Percentiles rank a stretch among this genome's conserved stretches.
These are phyloP conservation scores for Alternaria alternata DNA, from an alignment of 2,329 filamentous ascomycete genomes.

Conservation along the genomic window DNA sequence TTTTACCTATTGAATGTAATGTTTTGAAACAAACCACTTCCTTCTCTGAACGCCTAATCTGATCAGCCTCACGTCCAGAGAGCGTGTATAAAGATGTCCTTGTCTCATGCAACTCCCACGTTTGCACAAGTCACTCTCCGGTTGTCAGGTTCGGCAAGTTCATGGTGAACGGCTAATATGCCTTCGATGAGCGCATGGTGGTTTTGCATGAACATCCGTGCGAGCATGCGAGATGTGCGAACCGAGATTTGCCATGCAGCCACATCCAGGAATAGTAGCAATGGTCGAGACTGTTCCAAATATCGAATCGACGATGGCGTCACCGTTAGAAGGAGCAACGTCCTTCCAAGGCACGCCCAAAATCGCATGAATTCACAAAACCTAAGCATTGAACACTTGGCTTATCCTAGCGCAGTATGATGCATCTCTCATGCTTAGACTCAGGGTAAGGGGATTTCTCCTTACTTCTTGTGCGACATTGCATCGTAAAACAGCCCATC, in stretches of 20 bases:
- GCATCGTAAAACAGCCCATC: not conserved
- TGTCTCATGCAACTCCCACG: not conserved
- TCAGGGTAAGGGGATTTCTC: not conserved
- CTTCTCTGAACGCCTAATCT: not conserved
- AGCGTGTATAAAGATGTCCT: not conserved
- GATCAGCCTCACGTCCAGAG: not conserved
- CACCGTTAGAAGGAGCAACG: not conserved
- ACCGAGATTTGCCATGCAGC: conserved; percentile 1
- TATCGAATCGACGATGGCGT: not conserved
- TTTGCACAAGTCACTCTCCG: not conserved
- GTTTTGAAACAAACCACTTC: not conserved
- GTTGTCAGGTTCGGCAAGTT: not conserved
- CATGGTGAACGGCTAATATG: not conserved
- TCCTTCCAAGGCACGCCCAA: not conserved
- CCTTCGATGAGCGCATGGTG: not conserved
- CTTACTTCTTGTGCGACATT: not conserved
- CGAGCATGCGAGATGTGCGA: not conserved
- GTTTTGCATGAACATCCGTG: not conserved
- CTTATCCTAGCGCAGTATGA: not conserved
- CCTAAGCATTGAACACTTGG: not conserved
- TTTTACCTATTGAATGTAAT: not conserved
- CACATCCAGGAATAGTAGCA: not conserved
- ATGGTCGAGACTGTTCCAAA: not conserved
- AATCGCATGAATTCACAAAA: not conserved
- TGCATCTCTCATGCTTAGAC: not conserved